These are phyloP conservation scores for Solanum lycopersicoides DNA, from an alignment of 257 asterid species.

Conservation along the genomic window DNA sequence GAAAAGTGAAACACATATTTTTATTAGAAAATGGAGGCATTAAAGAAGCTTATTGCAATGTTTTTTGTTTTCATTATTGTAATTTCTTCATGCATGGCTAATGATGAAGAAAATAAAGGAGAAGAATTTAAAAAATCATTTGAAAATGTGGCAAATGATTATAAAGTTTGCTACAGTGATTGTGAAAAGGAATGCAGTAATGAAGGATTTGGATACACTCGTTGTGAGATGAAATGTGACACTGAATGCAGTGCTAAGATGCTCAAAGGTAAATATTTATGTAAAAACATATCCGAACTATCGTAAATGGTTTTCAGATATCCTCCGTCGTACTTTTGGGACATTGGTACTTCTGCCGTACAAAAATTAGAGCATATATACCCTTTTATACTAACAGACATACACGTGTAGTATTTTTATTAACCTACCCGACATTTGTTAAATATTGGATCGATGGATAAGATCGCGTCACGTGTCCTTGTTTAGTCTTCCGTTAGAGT, in stretches of 20 bases:
- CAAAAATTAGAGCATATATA: neutral
- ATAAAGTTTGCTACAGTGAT: neutral
- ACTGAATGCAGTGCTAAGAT: neutral
- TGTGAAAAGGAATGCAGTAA: neutral
- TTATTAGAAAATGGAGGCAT: neutral
- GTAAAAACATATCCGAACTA: too few relatives aligned
- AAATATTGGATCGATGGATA: too few relatives aligned
- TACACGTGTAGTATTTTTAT: too few relatives aligned
- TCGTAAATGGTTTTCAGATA: neutral
- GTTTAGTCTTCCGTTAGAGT: too few relatives aligned
- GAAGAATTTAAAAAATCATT: neutral
- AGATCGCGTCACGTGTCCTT: too few relatives aligned
- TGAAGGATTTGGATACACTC: neutral
- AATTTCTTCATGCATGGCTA: neutral
- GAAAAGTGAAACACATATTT: neutral
- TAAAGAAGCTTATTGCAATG: neutral
- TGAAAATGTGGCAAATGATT: neutral
- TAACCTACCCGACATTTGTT: too few relatives aligned
- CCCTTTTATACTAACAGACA: too few relatives aligned
- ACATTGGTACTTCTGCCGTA: neutral
- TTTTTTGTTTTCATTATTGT: neutral
- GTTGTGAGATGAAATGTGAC: neutral
- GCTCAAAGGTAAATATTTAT: neutral
- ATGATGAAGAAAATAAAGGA: neutral
- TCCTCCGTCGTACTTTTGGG: accelerated